Percentiles rank a stretch among this genome's conserved stretches.
phyloP scores from a whole-genome alignment of 2,329 filamentous ascomycete genomes.

The Dendryphion nanum region DNA sequence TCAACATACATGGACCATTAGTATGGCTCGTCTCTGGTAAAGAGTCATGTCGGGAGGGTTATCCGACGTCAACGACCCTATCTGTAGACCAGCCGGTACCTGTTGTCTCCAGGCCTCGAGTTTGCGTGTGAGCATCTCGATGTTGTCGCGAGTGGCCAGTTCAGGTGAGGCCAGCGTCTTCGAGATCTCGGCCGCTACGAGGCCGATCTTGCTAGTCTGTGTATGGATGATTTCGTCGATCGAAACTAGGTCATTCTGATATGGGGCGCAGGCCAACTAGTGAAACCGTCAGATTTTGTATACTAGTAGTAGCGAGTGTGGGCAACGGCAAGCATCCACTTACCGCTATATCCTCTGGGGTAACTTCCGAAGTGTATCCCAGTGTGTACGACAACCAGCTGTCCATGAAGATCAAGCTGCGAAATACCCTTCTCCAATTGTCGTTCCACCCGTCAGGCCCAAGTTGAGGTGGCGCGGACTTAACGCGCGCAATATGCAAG shows the following conservation, averaged over 20 bases:
- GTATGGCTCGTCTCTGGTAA: conserved; percentile 33
- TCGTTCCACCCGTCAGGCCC: conserved; percentile 7
- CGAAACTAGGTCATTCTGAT: conserved; percentile 11
- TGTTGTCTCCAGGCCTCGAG: conserved; percentile 34
- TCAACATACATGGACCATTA: conserved; percentile 37
- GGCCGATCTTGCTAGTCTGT: conserved; percentile 36
- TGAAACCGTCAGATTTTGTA: neutral
- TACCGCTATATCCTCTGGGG: conserved; percentile 28
- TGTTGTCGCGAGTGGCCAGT: conserved; percentile 26
- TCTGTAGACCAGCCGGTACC: conserved; percentile 31
- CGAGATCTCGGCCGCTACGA: conserved; percentile 36
- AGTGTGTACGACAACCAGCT: conserved; percentile 40
- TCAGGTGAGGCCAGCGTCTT: conserved; percentile 32
- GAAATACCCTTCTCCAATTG: conserved; percentile 27
- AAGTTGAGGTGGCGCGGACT: conserved; percentile 11
- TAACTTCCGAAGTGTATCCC: conserved; percentile 34
- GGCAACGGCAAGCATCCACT: conserved; percentile 2
- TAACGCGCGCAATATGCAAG: conserved; percentile 37
- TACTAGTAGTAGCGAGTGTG: too few relatives aligned
- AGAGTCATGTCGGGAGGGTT: conserved; percentile 22
- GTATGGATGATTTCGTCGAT: conserved; percentile 33
- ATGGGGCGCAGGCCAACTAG: conserved; percentile 21
- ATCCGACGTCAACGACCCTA: conserved; percentile 26
- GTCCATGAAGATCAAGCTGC: conserved; percentile 40
- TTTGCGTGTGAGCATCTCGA: conserved; percentile 27